These are phyloP conservation scores for Rhodotorula graminis DNA, from an alignment of 768 basidiomycete genomes.

Conservation along the genomic window DNA sequence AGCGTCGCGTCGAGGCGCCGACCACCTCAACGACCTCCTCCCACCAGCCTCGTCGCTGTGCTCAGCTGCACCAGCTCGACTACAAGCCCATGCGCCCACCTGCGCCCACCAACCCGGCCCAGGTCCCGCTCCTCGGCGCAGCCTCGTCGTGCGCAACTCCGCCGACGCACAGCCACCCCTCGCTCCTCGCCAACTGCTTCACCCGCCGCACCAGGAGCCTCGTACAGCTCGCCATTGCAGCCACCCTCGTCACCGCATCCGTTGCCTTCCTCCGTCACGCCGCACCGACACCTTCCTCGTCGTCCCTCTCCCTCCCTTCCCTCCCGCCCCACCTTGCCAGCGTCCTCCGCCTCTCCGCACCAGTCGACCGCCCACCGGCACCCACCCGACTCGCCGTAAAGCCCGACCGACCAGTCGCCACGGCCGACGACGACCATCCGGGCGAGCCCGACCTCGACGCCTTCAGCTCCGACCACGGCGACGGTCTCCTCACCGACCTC, in stretches of 20 bases:
- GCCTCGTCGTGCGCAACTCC: background rate
- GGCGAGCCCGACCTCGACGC: background rate
- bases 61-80: too few relatives aligned
- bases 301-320: too few relatives aligned
- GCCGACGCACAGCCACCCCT: too few relatives aligned
- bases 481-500: background rate
- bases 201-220: background rate
- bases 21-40: too few relatives aligned
- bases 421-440: too few relatives aligned
- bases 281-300: background rate
- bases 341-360: background rate
- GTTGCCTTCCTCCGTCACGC: background rate
- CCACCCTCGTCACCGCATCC: background rate
- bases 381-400: too few relatives aligned
- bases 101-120: background rate
- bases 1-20: too few relatives aligned
- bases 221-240: background rate
- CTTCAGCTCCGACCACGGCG: background rate
- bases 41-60: too few relatives aligned
- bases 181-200: background rate
- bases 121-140: background rate
- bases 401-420: too few relatives aligned
- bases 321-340: background rate
- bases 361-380: too few relatives aligned
- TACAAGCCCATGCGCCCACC: background rate